These are phyloP conservation scores for Ampelomyces quisqualis DNA, from an alignment of 2,329 filamentous ascomycete species.

Conservation along the genomic window DNA sequence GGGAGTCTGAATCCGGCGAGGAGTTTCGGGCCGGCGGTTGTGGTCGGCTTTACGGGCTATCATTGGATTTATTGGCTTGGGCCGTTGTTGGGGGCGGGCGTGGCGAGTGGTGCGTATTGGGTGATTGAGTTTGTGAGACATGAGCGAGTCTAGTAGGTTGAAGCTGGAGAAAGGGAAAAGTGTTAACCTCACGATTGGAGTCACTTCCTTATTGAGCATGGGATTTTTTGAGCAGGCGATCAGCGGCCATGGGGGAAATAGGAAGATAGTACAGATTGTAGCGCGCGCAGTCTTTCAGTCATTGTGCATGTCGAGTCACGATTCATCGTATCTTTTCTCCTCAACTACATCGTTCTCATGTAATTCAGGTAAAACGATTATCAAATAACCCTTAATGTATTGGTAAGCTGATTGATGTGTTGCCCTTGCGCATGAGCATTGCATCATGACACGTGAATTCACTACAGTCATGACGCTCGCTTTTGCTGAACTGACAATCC, in stretches of 20 bases:
- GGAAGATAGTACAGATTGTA: too few species aligned
- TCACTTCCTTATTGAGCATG: too few species aligned
- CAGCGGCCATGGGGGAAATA: too few species aligned
- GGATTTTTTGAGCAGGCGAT: too few species aligned
- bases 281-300: neutral
- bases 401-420: neutral
- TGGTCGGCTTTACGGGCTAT: constrained; percentile 42
- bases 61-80: constrained; percentile 50
- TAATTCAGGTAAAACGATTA: neutral
- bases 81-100: constrained; percentile 43
- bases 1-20: constrained; percentile 51
- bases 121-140: constrained; percentile 39
- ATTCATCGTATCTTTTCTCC: neutral
- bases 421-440: neutral
- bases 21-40: constrained; percentile 49
- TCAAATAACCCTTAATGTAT: neutral
- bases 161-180: neutral
- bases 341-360: neutral
- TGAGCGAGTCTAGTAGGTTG: neutral
- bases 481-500: too few species aligned
- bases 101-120: constrained; percentile 52
- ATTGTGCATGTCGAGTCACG: neutral
- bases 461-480: too few species aligned
- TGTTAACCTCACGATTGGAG: too few species aligned
- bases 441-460: too few species aligned